Base-by-base conservation (phyloP, 805 yeast genomes). In the Yarrowia hollandica region DNA sequence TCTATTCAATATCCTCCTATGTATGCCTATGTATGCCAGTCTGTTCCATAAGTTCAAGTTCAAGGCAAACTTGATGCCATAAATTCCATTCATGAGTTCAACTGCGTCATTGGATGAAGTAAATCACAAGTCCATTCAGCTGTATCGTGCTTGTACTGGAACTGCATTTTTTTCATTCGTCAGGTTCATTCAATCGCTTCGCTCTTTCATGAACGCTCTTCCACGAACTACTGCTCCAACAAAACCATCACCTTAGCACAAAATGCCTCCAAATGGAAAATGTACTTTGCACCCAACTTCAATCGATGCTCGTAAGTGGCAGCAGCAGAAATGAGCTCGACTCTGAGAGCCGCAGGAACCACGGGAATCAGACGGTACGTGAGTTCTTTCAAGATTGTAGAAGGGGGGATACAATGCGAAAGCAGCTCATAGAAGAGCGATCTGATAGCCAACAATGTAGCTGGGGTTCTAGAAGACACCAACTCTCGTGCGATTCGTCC, bases 201-300 rank as follows among this genome's bases (percentile, higher is more conserved):
- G 41, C 41, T 35, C 25, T 18, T 9, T 18, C 22, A n/a, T n/a
- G n/a, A n/a, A n/a, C n/a, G n/a, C n/a, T n/a, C n/a, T n/a, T n/a
- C n/a, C n/a, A n/a, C n/a, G 12, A 18, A 18, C 16, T 11, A 41
- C 48, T 41, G 33, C 63, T 86, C 94, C 52, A 87, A 70, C 8
- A 79, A 79, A 38, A 89, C 87, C 97, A 94, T 92, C 1, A 84
- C 82, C 68, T 82, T 85, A 0, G 97, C 97, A 16, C 88, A 81
- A 69, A 90, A 94, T 1, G 98, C 99, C 74, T 94, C 99, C 59
- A 94, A 74, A 73, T 94, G 99, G 72, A 89, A 94, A 11, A 94
- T 92, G 34, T 90, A 88, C 71, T 94, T 94, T 61, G 81, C 81
- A 2, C 98, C 99, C 61, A 87, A 74, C 60, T 90, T 82, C 61